These are phyloP conservation scores for Clarkia xantiana DNA, from an alignment of 345 rosid genomes.

Conservation along the genomic window DNA sequence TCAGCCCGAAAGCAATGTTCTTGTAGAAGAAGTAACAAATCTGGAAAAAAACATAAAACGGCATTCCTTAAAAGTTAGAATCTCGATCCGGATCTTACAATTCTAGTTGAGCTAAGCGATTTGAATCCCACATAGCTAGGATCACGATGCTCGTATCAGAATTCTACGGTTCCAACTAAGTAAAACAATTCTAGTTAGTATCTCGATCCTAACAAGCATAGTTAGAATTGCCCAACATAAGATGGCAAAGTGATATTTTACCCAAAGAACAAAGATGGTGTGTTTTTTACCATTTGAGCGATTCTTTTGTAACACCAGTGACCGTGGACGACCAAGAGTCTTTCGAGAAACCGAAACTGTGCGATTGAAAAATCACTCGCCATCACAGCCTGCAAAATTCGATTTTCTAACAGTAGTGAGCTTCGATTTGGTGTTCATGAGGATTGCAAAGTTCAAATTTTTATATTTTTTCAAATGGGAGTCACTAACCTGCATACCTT, in stretches of 20 bases:
- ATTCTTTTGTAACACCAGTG: conserved; percentile 78
- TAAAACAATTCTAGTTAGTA: too few species aligned
- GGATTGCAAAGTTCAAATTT: not conserved
- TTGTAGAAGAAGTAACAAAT: conserved; percentile 66
- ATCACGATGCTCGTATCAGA: too few species aligned
- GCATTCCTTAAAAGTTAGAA: too few species aligned
- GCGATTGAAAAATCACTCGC: conserved; percentile 75
- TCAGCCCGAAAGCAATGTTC: conserved; percentile 65
- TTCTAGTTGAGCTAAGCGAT: too few species aligned
- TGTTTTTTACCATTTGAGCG: conserved; percentile 47
- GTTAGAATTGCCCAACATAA: too few species aligned
- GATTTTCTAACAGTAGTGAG: too few species aligned
- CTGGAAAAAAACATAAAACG: too few species aligned
- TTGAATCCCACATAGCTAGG: too few species aligned
- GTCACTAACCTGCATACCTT: conserved; percentile 69
- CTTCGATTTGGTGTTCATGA: not conserved
- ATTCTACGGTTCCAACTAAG: too few species aligned
- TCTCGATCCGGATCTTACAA: too few species aligned
- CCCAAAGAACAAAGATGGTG: not conserved
- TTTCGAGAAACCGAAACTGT: conserved; percentile 56
- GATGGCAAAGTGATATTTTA: too few species aligned
- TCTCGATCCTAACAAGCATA: too few species aligned
- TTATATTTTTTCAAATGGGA: not conserved
- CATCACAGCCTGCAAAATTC: conserved; percentile 56
- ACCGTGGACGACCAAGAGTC: conserved; percentile 63